Percentiles rank a stretch among this genome's conserved stretches.
phyloP scores from a whole-genome alignment of 1,139 yeast genomes.

The Arxiozyma slooffiae region DNA sequence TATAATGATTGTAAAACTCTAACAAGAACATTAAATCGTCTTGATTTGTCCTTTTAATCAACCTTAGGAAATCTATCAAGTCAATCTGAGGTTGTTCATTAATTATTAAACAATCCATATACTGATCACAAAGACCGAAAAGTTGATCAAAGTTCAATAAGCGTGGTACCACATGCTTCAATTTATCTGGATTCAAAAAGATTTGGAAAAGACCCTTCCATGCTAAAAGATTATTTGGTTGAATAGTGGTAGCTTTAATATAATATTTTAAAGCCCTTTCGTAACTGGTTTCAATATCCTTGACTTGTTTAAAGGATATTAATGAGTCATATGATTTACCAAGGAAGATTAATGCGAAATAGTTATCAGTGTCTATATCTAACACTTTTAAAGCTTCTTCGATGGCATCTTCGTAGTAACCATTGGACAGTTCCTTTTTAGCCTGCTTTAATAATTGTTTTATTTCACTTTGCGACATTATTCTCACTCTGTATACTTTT shows the following conservation, averaged over 20 bases:
- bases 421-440: slow-evolving; percentile 44
- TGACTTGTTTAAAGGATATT: slow-evolving; percentile 2
- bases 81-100: slow-evolving; percentile 39
- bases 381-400: slow-evolving; percentile 44
- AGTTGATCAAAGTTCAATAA: slow-evolving; percentile 35
- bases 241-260: slow-evolving; percentile 44
- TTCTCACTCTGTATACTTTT: neutral
- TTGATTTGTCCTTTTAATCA: slow-evolving; percentile 35
- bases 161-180: slow-evolving; percentile 21
- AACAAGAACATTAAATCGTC: slow-evolving; percentile 32
- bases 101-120: slow-evolving; percentile 33
- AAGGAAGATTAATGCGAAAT: slow-evolving; percentile 52
- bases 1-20: slow-evolving; percentile 41
- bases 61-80: slow-evolving; percentile 39
- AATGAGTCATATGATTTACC: slow-evolving; percentile 31
- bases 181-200: slow-evolving; percentile 13
- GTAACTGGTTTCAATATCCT: slow-evolving; percentile 14
- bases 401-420: slow-evolving; percentile 51
- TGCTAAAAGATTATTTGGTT: slow-evolving; percentile 50
- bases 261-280: slow-evolving; percentile 42
- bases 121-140: slow-evolving; percentile 40
- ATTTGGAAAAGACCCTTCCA: slow-evolving; percentile 69
- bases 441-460: slow-evolving; percentile 50
- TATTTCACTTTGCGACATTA: slow-evolving; percentile 13
- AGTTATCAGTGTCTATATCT: slow-evolving; percentile 45